Base-by-base conservation (phyloP, 2,329 filamentous ascomycete species). In the Colletotrichum viniferum region DNA sequence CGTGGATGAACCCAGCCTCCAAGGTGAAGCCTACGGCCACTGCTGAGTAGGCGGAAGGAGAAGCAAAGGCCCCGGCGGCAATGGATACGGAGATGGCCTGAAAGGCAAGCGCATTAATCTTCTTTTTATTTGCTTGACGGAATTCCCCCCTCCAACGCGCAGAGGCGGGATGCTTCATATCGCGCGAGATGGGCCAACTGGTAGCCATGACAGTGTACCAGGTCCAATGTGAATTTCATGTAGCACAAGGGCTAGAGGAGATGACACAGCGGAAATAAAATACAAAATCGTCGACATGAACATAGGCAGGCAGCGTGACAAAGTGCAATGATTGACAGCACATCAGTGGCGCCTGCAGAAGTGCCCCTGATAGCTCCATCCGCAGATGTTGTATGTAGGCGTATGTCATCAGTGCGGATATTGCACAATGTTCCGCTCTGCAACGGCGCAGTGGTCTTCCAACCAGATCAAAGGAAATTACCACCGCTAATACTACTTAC, bases 1-100 rank as follows among this genome's bases (percentile, higher is more conserved):
- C 94, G 14, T 98, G 96, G 96, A 93, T 98, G 87, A 96, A 94
- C 63, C 85, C 88, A 55, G 78, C 83, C 21, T 82, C 81, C 66
- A 88, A 88, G 79, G 84, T 87, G 61, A 87, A 86, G 79, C 81
- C 84, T 13, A 81, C 77, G n/a, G 77, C 77, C 10, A 76, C 75
- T 64, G 77, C 75, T 7, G 77, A 78, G 69, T 78, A 76, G 64
- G 21, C 8, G 69, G n/a, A 63, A 34, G 36, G 48, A 60, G 38
- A 69, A 60, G 13, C 28, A 38, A 30, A 64, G 34, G 70, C 73
- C 69, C 69, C 73, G 73, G 69, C 13, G 73, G 73, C 69, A 75
- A 38, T 64, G 34, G 48, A 64, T 28, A 43, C 18, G 64, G 38
- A 65, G 28, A 14, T 58, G 64, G 64, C 38, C 63, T 21, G 38